Evolutionary conservation across 257 asterid species (phyloP).

Genomic region (Gynochthodes officinalis): DNA sequence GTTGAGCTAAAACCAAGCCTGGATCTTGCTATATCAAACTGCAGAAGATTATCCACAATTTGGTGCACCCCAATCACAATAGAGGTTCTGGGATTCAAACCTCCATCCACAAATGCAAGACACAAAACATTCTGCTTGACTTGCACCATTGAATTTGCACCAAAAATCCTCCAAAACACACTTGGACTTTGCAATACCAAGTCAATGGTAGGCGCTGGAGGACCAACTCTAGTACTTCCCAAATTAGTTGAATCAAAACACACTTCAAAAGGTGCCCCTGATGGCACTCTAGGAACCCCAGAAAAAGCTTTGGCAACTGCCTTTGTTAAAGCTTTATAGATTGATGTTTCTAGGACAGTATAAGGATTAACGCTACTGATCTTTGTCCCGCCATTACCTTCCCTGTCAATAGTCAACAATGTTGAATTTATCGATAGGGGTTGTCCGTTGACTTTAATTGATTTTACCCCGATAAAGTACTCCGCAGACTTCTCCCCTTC

Average conservation of each 20-base stretch:
- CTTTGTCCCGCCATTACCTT: conserved; percentile 63
- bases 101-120: conserved; percentile 44
- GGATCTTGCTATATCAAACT: conserved; percentile 39
- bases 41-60: conserved; percentile 42
- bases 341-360: conserved; percentile 20
- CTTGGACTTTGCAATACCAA: conserved; percentile 24
- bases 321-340: conserved; percentile 17
- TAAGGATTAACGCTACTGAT: conserved; percentile 49
- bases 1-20: conserved; percentile 47
- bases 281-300: conserved; percentile 35
- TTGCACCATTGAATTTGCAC: conserved; percentile 34
- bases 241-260: conserved; percentile 44
- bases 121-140: conserved; percentile 32
- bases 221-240: conserved; percentile 31
- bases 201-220: conserved; percentile 41
- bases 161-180: conserved; percentile 26
- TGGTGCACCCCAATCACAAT: conserved; percentile 45
- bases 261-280: conserved; percentile 47
- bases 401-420: conserved; percentile 28
- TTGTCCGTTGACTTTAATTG: conserved; percentile 37
- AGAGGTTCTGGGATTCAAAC: conserved; percentile 23
- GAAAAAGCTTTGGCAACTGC: conserved; percentile 19
- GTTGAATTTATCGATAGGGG: conserved; percentile 35
- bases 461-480: conserved; percentile 51
- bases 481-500: conserved; percentile 58